phyloP scores from a whole-genome alignment of 2,329 filamentous ascomycete species.

The Biscogniauxia marginata region DNA sequence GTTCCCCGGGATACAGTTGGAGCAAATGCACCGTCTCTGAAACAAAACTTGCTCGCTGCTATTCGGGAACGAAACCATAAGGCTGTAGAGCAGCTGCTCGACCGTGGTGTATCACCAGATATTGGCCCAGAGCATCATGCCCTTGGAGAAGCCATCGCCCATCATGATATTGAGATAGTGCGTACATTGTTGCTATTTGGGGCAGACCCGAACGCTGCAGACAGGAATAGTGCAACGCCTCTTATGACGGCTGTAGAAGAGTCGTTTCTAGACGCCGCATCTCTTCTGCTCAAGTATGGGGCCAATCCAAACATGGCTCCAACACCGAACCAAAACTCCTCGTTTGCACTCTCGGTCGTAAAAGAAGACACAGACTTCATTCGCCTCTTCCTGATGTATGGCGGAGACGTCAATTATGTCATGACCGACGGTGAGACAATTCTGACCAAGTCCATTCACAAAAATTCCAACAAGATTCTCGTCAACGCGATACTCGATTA shows the following conservation, averaged over 20 bases:
- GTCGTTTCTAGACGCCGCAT: constrained; percentile 55
- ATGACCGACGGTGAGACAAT: constrained; percentile 59
- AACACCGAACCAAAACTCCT: constrained; percentile 52
- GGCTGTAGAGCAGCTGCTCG: constrained; percentile 55
- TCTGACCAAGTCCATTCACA: constrained; percentile 59
- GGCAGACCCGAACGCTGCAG: constrained; percentile 53
- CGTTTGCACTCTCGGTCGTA: constrained; percentile 50
- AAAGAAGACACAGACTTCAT: constrained; percentile 56
- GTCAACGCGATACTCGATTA: constrained; percentile 60
- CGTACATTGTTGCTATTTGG: constrained; percentile 57
- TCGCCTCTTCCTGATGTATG: constrained; percentile 60
- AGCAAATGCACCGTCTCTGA: constrained; percentile 43
- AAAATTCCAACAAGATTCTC: constrained; percentile 52
- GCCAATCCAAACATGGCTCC: constrained; percentile 55
- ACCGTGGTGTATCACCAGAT: constrained; percentile 55
- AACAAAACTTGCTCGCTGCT: constrained; percentile 50
- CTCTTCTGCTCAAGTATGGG: constrained; percentile 62
- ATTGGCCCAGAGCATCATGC: constrained; percentile 45
- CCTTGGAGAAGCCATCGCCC: constrained; percentile 52
- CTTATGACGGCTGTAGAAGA: constrained; percentile 51
- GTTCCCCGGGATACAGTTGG: constrained; percentile 45
- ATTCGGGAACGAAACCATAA: constrained; percentile 57
- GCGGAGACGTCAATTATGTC: constrained; percentile 54
- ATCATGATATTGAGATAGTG: constrained; percentile 52
- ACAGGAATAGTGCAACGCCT: constrained; percentile 50